These are phyloP conservation scores for Termitomyces sp. DNA, from an alignment of 768 basidiomycete species.

Conservation along the genomic window DNA sequence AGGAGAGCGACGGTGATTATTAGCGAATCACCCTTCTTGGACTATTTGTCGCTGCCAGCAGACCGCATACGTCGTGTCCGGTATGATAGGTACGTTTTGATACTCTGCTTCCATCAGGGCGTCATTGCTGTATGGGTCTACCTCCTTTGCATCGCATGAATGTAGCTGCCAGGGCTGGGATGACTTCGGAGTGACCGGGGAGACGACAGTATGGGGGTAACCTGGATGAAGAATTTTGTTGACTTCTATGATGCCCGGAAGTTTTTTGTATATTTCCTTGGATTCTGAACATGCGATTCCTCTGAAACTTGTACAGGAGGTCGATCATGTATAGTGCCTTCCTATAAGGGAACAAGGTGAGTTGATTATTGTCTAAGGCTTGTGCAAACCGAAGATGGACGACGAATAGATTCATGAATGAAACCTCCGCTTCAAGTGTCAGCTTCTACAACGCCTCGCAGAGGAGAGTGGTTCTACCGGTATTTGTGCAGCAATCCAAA, in stretches of 20 bases:
- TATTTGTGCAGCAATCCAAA: background rate
- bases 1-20: conserved; percentile 17
- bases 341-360: conserved; percentile 14
- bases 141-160: background rate
- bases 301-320: conserved; percentile 15
- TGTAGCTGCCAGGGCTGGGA: background rate
- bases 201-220: background rate
- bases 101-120: background rate
- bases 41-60: background rate
- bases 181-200: background rate
- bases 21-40: background rate
- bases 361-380: background rate
- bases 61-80: background rate
- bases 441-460: background rate
- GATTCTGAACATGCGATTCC: conserved; percentile 12
- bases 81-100: conserved; percentile 11
- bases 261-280: conserved; percentile 15
- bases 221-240: background rate
- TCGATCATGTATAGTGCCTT: conserved; percentile 9
- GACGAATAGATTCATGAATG: background rate
- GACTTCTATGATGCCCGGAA: conserved; percentile 9
- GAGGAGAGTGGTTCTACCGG: too few relatives aligned
- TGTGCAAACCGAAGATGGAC: conserved; percentile 9
- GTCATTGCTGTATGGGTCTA: background rate
- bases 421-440: background rate